Base-by-base conservation (phyloP, 2,329 filamentous ascomycete genomes). In the Colletotrichum sp. region DNA sequence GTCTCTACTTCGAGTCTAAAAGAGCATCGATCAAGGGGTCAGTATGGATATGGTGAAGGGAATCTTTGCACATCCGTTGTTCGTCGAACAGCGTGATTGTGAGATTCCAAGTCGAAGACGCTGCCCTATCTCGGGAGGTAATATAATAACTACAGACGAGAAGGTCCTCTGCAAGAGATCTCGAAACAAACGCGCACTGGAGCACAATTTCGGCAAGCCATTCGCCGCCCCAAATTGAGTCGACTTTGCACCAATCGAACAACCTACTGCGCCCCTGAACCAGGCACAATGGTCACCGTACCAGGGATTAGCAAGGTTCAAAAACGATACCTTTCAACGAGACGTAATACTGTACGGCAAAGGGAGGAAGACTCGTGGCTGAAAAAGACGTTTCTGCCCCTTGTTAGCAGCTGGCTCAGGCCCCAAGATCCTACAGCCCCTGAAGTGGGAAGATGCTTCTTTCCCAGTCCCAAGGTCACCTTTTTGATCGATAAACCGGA, bases 391-490 rank as follows among this genome's bases (percentile, higher is more conserved):
- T 65, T 65, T 30, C 32, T 71, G 18, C 70, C 75, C 5, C 18
- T 30, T 26, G 28, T 61, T 13, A 34, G 61, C 32, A 21, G 32
- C 32, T 76, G 75, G 72, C 14, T 74, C 7, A 68, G 26, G 24
- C 57, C 63, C 7, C 32, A 52, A 21, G 16, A 48, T 18, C 4
- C 18, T 30, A 60, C 21, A 43, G 21, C 26, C 24, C 34, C 48
- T 30, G 67, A 73, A 18, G 24, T 30, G 18, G 70, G 43, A 12
- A 65, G 79, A 43, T 76, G 63, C 28, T 82, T 80, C 68, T 71
- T 83, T 34, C 81, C 81, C 18, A 81, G 78, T 48, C 81, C 81
- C 55, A 79, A 80, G 59, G 71, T 83, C 43, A 80, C 79, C 12
- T 82, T 84, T 34, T 68, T 80, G 6, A 70, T 82, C 43, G 81